Conservation (phyloP, 2,329 filamentous ascomycete species). For the Colletotrichum cereale region DNA sequence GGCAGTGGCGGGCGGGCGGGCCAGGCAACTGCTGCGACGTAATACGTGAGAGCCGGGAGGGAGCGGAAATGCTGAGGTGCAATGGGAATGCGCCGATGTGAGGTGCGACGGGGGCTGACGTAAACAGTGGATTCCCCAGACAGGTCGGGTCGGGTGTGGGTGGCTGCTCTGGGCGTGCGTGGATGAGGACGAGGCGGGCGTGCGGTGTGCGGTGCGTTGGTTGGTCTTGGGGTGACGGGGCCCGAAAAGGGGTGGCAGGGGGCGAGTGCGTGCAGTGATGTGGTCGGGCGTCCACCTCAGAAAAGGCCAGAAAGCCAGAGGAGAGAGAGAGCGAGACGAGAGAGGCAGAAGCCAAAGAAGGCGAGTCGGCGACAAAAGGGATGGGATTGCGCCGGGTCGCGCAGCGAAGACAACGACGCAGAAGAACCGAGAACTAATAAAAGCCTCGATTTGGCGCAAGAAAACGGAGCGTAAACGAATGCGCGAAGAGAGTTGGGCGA, state of each 20-base stretch:
- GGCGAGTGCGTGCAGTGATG: slow-evolving; percentile 39
- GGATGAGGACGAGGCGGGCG: slow-evolving; percentile 21
- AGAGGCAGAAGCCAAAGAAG: slow-evolving; percentile 30
- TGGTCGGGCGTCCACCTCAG: slow-evolving; percentile 37
- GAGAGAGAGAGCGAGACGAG: slow-evolving; percentile 34
- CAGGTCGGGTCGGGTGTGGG: slow-evolving; percentile 21
- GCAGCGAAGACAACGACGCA: slow-evolving; percentile 39
- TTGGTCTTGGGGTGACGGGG: slow-evolving; percentile 23
- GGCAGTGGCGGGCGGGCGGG: slow-evolving; percentile 33
- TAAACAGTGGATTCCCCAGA: slow-evolving; percentile 39
- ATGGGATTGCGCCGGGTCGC: slow-evolving; percentile 40
- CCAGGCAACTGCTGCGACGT: slow-evolving; percentile 31
- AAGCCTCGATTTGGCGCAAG: slow-evolving; percentile 55
- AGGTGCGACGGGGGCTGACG: slow-evolving; percentile 36
- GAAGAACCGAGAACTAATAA: slow-evolving; percentile 62
- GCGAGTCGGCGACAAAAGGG: slow-evolving; percentile 36
- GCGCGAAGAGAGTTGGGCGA: slow-evolving; percentile 41
- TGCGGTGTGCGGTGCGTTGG: slow-evolving; percentile 24
- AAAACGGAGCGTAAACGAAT: slow-evolving; percentile 42
- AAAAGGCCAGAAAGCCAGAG: slow-evolving; percentile 15
- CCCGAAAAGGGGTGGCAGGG: slow-evolving; percentile 40
- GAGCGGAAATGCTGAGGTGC: slow-evolving; percentile 17
- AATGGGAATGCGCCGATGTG: slow-evolving; percentile 16
- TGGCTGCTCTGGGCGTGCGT: slow-evolving; percentile 28
- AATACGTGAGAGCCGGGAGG: slow-evolving; percentile 15